Evolutionary conservation across 164 flowering plant genomes (phyloP).

Genomic region (Pachysandra terminalis): DNA sequence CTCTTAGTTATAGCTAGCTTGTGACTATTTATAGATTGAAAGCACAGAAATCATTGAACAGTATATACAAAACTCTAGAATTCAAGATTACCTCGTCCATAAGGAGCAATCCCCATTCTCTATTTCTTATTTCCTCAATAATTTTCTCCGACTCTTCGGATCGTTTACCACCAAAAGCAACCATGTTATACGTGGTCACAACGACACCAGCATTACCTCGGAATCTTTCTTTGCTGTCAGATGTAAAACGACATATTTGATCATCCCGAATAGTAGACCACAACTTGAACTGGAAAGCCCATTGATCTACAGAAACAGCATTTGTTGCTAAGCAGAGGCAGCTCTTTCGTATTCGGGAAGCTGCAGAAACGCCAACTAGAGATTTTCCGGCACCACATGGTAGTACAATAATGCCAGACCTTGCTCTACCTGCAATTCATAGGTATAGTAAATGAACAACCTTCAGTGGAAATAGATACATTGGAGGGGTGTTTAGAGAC

Average conservation of each 20-base stretch:
- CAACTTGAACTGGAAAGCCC: constrained; percentile 95
- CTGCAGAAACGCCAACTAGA: constrained; percentile 98
- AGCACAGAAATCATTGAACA: background rate
- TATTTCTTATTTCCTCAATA: constrained; percentile 93
- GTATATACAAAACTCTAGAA: background rate
- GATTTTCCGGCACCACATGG: constrained; percentile 99
- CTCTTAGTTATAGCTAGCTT: background rate
- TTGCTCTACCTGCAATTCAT: constrained; percentile 78
- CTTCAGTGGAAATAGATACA: constrained; percentile 1
- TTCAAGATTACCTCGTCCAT: constrained; percentile 85
- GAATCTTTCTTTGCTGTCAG: constrained; percentile 97
- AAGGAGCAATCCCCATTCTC: constrained; percentile 99
- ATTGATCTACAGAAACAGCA: constrained; percentile 99
- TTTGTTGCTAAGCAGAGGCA: constrained; percentile 99
- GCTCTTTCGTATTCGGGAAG: constrained; percentile 83
- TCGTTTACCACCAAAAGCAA: constrained; percentile 98
- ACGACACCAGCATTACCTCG: constrained; percentile 98
- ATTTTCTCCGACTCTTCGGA: constrained; percentile 99
- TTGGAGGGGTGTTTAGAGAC: too few species aligned
- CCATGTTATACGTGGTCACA: constrained; percentile 98
- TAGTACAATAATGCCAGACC: constrained; percentile 97
- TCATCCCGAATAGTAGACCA: constrained; percentile 95
- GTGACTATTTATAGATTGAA: background rate
- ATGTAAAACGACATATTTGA: constrained; percentile 92
- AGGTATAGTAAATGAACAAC: background rate